A percentile compares a stretch with the other conserved stretches of the same genome.
Conservation (phyloP, 1,284 basidiomycete genomes). For the Trichosporon sp. region DNA sequence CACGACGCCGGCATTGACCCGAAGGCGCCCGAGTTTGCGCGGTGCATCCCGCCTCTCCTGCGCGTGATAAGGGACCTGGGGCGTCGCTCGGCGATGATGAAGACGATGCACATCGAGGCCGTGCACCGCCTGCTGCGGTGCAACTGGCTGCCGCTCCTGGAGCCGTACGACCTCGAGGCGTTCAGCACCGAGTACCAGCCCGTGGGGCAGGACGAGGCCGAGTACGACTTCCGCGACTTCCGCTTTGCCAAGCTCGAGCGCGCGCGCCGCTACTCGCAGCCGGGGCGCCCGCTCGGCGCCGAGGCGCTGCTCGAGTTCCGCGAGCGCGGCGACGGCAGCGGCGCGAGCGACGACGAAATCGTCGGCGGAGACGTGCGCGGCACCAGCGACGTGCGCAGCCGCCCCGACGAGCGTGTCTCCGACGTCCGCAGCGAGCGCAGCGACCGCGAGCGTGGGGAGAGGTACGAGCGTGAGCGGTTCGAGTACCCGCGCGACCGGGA, state of each 20-base stretch:
- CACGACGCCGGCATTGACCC: slow-evolving; percentile 12
- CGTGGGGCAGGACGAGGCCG: slow-evolving; percentile 14
- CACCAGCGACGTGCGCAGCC: not conserved
- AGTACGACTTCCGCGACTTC: slow-evolving; percentile 16
- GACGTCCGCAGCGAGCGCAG: not conserved
- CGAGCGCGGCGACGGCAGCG: no score
- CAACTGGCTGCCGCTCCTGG: slow-evolving; percentile 5
- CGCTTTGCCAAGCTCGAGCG: slow-evolving; percentile 15
- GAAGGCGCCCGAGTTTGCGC: not conserved
- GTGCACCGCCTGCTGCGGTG: slow-evolving; percentile 12
- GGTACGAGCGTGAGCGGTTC: not conserved
- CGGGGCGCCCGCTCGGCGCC: not conserved
- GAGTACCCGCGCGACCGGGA: not conserved
- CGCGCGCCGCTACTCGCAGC: not conserved
- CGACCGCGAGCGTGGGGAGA: not conserved
- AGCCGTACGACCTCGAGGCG: slow-evolving; percentile 8
- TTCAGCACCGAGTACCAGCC: slow-evolving; percentile 14
- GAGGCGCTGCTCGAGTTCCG: slow-evolving; percentile 5
- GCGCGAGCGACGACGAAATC: not conserved
- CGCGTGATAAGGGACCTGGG: slow-evolving; percentile 5
- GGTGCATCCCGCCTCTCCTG: slow-evolving; percentile 8
- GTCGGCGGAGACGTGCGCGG: not conserved
- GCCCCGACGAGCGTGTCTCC: not conserved
- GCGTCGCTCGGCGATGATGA: slow-evolving; percentile 7
- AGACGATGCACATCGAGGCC: slow-evolving; percentile 10